Percentiles rank a stretch among this genome's conserved stretches.
phyloP scores from a whole-genome alignment of 768 basidiomycete genomes.

The Phlebiopsis flavidoalba region DNA sequence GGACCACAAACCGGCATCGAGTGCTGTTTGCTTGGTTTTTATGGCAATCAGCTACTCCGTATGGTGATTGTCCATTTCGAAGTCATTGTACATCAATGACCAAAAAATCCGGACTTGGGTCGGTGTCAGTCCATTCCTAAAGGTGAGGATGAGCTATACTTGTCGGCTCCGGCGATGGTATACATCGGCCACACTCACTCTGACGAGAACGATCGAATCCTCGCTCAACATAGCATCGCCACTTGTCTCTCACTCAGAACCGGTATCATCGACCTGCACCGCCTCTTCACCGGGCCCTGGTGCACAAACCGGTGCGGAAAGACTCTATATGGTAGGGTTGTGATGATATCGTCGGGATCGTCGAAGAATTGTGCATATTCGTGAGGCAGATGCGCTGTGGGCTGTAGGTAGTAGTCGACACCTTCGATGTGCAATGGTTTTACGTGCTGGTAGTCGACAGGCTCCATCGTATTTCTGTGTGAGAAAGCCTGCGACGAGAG shows the following conservation, averaged over 20 bases:
- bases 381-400: neutral
- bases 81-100: neutral
- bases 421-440: neutral
- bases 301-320: neutral
- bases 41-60: no score
- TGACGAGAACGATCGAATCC: conserved; percentile 11
- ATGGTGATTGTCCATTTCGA: neutral
- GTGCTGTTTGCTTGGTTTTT: no score
- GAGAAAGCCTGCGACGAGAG: neutral
- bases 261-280: neutral
- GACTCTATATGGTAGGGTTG: conserved; percentile 8
- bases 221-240: conserved; percentile 11
- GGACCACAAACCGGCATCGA: no score
- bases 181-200: neutral
- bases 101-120: neutral
- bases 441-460: neutral
- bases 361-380: conserved; percentile 4
- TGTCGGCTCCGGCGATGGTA: neutral
- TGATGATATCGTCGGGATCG: neutral
- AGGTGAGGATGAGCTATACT: neutral
- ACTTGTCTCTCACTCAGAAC: neutral
- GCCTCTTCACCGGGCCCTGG: neutral
- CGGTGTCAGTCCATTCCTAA: neutral
- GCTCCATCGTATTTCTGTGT: neutral
- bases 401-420: neutral